Percentiles rank a stretch among this genome's conserved stretches.
Conservation (phyloP, 345 rosid species). For the Brassica carinata region DNA sequence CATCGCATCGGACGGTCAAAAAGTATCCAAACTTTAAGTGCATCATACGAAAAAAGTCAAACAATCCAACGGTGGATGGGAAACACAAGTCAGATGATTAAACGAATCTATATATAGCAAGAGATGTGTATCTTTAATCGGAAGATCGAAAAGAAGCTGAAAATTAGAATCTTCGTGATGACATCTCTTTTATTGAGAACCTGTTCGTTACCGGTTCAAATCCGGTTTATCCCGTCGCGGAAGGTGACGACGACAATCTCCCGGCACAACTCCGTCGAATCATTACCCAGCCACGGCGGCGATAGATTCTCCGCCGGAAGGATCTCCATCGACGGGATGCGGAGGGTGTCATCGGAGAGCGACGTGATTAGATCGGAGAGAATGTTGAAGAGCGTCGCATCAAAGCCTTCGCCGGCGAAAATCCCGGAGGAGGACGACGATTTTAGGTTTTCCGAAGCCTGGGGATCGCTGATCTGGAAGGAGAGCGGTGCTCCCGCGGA, state of each 20-base stretch:
- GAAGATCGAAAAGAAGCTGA: neutral
- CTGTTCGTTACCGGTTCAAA: conserved; percentile 52
- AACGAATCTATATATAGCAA: conserved; percentile 21
- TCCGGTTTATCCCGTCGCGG: conserved; percentile 35
- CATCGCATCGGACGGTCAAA: conserved; percentile 50
- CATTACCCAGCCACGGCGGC: conserved; percentile 47
- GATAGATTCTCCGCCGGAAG: conserved; percentile 46
- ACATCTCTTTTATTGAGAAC: conserved; percentile 55
- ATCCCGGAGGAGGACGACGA: conserved; percentile 32
- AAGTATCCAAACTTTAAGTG: neutral
- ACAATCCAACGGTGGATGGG: conserved; percentile 21
- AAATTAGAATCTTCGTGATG: conserved; percentile 45
- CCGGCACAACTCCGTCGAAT: conserved; percentile 47
- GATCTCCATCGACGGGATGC: conserved; percentile 53
- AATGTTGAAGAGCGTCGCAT: conserved; percentile 34
- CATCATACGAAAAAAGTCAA: conserved; percentile 18
- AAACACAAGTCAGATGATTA: conserved; percentile 16
- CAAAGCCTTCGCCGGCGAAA: conserved; percentile 41
- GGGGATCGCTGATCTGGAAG: conserved; percentile 39
- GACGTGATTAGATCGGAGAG: conserved; percentile 48
- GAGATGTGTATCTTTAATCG: neutral
- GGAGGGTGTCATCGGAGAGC: conserved; percentile 55
- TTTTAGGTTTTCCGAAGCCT: conserved; percentile 28
- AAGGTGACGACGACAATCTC: conserved; percentile 37
- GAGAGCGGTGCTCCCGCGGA: conserved; percentile 47